phyloP scores from a whole-genome alignment of 2,329 filamentous ascomycete genomes.

The Diaporthe sp. region DNA sequence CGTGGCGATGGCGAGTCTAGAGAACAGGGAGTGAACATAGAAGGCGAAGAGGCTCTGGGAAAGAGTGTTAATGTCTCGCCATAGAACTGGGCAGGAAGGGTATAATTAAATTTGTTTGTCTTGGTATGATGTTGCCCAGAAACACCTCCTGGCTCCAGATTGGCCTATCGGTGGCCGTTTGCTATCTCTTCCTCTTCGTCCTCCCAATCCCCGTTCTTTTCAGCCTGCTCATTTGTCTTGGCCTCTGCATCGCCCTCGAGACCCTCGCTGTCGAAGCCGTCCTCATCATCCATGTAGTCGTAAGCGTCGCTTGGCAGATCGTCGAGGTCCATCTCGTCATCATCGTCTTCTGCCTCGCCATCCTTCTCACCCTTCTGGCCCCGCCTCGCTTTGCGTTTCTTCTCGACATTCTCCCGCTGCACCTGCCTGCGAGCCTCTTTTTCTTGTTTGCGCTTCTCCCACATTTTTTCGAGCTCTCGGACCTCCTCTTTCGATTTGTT shows the following conservation, averaged over 20 bases:
- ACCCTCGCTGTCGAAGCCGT: conserved; percentile 63
- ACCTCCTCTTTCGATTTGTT: conserved; percentile 84
- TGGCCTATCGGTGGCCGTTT: conserved; percentile 25
- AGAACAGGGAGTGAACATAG: neutral
- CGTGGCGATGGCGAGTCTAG: neutral
- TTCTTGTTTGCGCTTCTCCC: conserved; percentile 81
- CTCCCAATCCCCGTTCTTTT: conserved; percentile 63
- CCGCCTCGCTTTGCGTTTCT: conserved; percentile 71
- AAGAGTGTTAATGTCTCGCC: neutral
- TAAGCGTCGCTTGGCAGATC: conserved; percentile 50
- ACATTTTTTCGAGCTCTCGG: conserved; percentile 81
- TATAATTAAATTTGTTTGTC: conserved; percentile 12
- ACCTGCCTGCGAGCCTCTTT: conserved; percentile 85
- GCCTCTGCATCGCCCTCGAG: conserved; percentile 61
- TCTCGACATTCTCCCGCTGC: conserved; percentile 91
- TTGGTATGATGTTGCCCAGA: neutral
- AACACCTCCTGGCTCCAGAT: neutral
- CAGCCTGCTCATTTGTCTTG: conserved; percentile 59
- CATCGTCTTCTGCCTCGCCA: conserved; percentile 50
- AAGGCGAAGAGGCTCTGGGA: neutral
- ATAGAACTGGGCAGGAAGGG: neutral
- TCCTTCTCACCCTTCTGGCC: conserved; percentile 48
- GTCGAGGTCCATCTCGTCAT: conserved; percentile 47
- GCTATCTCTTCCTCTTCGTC: conserved; percentile 57
- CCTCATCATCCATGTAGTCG: conserved; percentile 54